Conservation (phyloP, 2,329 filamentous ascomycete species). For the Sporothrix pallida region DNA sequence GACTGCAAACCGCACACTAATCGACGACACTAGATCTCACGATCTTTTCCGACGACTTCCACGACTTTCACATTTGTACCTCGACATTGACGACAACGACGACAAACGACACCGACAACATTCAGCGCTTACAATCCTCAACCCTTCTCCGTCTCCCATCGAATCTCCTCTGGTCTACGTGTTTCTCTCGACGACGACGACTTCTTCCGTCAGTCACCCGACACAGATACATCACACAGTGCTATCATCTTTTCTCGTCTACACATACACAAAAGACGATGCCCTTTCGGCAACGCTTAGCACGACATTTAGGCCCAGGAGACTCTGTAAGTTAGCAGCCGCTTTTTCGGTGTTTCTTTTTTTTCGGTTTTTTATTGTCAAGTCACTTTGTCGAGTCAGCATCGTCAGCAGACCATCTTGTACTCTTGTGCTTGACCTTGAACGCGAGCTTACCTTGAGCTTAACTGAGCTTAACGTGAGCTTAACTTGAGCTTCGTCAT, state of each 20-base stretch:
- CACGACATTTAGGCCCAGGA: slow-evolving; percentile 22
- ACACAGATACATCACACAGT: background rate
- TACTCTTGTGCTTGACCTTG: too few species aligned
- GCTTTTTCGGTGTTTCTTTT: background rate
- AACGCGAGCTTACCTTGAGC: too few species aligned
- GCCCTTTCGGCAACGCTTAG: slow-evolving; percentile 29
- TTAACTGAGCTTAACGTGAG: too few species aligned
- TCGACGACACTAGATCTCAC: too few species aligned
- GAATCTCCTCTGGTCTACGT: background rate
- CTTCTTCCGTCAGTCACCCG: too few species aligned
- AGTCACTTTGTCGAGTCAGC: too few species aligned
- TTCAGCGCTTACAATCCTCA: background rate
- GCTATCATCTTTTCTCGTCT: background rate
- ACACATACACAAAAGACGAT: background rate
- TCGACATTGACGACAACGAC: background rate
- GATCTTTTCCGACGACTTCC: too few species aligned
- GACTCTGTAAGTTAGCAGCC: slow-evolving; percentile 25
- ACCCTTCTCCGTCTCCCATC: background rate
- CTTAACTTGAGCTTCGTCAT: too few species aligned
- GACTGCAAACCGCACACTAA: too few species aligned
- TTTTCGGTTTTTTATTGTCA: background rate
- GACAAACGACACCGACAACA: background rate
- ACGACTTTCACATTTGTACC: too few species aligned
- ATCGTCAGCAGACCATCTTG: too few species aligned
- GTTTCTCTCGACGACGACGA: background rate